Evolutionary conservation across 1,139 yeast species (phyloP).

Genomic region (Suhomyces terraborum): DNA sequence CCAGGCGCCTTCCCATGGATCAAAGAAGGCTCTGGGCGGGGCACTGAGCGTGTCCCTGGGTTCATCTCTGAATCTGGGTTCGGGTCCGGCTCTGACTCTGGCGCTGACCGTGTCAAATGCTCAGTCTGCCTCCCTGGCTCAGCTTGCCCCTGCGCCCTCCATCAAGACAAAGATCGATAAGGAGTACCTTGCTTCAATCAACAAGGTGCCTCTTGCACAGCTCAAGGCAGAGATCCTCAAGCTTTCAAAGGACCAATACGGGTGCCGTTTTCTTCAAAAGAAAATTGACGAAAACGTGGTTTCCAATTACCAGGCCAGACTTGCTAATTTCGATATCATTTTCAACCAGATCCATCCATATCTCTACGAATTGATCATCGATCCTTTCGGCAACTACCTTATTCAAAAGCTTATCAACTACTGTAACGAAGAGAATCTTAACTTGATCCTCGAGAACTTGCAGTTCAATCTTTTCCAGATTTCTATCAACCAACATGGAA

Average conservation of each 20-base stretch:
- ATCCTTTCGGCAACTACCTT: constrained; percentile 35
- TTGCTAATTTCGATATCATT: constrained; percentile 43
- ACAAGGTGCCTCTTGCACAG: constrained; percentile 40
- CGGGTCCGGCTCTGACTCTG: no score
- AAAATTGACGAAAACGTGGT: constrained; percentile 45
- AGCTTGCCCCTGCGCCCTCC: not conserved
- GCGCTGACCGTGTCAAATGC: no score
- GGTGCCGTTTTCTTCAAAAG: constrained; percentile 50
- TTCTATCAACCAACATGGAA: constrained; percentile 48
- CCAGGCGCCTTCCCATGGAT: constrained; percentile 6
- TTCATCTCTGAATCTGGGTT: no score
- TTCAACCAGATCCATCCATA: constrained; percentile 41
- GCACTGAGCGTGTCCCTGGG: no score
- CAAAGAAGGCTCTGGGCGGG: no score
- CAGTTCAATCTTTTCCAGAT: constrained; percentile 47
- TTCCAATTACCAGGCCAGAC: constrained; percentile 33
- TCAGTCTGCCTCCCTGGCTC: not conserved
- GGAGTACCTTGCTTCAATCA: constrained; percentile 42
- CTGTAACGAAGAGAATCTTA: constrained; percentile 40
- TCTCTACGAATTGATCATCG: constrained; percentile 48
- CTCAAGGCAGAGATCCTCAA: constrained; percentile 38
- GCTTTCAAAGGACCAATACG: constrained; percentile 50
- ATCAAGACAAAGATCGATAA: constrained; percentile 36
- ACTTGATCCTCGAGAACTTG: constrained; percentile 42
- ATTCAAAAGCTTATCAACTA: constrained; percentile 33